Base-by-base conservation (phyloP, 805 yeast species). In the Kluyveromyces lactis region DNA sequence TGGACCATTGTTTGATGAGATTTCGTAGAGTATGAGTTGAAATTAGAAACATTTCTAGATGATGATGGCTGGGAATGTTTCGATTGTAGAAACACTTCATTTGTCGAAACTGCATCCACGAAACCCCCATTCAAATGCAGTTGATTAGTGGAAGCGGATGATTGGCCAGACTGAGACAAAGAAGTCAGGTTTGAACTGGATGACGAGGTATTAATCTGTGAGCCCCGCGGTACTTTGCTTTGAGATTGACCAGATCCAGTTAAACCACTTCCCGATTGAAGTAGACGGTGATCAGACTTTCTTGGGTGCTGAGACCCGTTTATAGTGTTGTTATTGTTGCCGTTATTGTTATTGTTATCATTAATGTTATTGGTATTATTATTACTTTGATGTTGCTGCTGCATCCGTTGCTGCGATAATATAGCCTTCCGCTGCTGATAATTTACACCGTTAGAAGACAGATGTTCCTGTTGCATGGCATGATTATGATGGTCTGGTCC, bases 71-170 rank as follows among this genome's bases (percentile, higher is more conserved):
- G 40, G 40, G 49, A 18, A 40, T 49, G 51, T 26, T 45, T 55
- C 33, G 66, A 65, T 44, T 64, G 66, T 50, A 89, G 67, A 56
- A 89, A 89, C 44, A 89, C 97, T 59, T 89, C 97, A 50, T 84
- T 89, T 13, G 97, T 90, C 7, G 92, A 78, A 3, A 89, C 96
- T 0, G 95, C 84, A 53, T 87, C 97, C 68, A 85, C 77, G 38
- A 76, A 67, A 52, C 74, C 77, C 52, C 77, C 81, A 45, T 56
- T 52, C 26, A 51, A 35, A 40, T 47, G 53, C 35, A 49, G 33
- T 42, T 53, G 58, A 31, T 39, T 44, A 4, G 41, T 36, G n/a
- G 42, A 28, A 9, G 31, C 28, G 4, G 43, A 26, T 13, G 39
- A 36, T 26, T 40, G 46, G 17, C 10, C 31, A 6, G 35, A 42